These are phyloP conservation scores for Boletus fagicola DNA, from an alignment of 768 basidiomycete genomes.

Conservation along the genomic window DNA sequence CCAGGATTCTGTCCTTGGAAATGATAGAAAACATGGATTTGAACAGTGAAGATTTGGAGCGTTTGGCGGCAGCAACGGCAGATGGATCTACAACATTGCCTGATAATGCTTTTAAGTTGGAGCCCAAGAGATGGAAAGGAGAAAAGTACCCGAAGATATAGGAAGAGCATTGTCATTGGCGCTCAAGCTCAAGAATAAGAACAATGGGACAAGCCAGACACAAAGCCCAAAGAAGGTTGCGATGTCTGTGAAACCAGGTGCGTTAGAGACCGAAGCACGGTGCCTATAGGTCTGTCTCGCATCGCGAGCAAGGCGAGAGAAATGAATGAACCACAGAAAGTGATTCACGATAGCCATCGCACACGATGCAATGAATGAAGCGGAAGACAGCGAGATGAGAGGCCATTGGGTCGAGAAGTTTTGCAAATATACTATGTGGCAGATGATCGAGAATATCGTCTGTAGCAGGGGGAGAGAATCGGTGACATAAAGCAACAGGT, in stretches of 20 bases:
- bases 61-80: constrained; percentile 32
- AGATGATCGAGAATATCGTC: constrained; percentile 73
- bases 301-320: constrained; percentile 68
- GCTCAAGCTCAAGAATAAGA: constrained; percentile 91
- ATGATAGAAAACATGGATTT: constrained; percentile 56
- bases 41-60: constrained; percentile 62
- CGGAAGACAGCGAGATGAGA: constrained; percentile 84
- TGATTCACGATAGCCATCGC: constrained; percentile 83
- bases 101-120: background rate
- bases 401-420: constrained; percentile 94
- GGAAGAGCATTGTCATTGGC: constrained; percentile 97
- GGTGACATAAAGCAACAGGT: constrained; percentile 71
- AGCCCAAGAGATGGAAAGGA: background rate
- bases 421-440: constrained; percentile 87
- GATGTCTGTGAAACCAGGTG: constrained; percentile 65
- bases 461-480: constrained; percentile 80
- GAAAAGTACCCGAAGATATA: constrained; percentile 48
- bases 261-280: constrained; percentile 34
- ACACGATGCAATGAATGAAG: constrained; percentile 83
- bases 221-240: constrained; percentile 82
- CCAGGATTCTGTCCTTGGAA: constrained; percentile 40
- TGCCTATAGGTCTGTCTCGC: constrained; percentile 52
- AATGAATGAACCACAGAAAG: constrained; percentile 97
- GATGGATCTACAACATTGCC: constrained; percentile 25
- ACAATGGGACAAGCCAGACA: constrained; percentile 89